These are phyloP conservation scores for Thyridium curvatum DNA, from an alignment of 2,329 filamentous ascomycete species.

Conservation along the genomic window DNA sequence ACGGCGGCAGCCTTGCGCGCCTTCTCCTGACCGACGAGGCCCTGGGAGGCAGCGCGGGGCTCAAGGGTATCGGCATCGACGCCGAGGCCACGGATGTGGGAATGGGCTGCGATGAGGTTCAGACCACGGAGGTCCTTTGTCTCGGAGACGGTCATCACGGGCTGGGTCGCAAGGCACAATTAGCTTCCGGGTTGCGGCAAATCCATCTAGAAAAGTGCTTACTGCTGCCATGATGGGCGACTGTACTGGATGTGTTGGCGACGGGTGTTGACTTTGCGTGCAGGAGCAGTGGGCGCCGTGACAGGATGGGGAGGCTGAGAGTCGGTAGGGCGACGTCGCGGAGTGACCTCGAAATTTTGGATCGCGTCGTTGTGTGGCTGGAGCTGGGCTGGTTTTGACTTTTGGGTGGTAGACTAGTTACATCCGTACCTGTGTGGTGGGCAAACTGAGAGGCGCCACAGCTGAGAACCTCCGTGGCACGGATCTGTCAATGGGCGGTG, in stretches of 20 bases:
- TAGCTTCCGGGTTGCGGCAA: constrained; percentile 1
- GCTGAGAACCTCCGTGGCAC: too few relatives aligned
- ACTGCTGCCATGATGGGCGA: constrained; percentile 9
- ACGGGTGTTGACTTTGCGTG: neutral
- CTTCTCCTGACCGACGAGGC: constrained; percentile 92
- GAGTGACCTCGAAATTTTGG: neutral
- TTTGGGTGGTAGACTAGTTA: too few relatives aligned
- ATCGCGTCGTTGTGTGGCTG: too few relatives aligned
- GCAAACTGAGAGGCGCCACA: too few relatives aligned
- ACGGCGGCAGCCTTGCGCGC: constrained; percentile 94
- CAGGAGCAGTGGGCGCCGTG: neutral
- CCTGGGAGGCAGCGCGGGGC: constrained; percentile 78
- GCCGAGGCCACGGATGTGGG: constrained; percentile 91
- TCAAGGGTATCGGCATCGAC: constrained; percentile 89
- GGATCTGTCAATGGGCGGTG: too few relatives aligned
- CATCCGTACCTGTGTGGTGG: too few relatives aligned
- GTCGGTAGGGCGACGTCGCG: neutral
- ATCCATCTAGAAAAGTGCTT: constrained; percentile 2
- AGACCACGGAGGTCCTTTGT: constrained; percentile 92
- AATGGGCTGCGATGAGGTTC: constrained; percentile 97
- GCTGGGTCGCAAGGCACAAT: constrained; percentile 27
- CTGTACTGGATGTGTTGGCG: neutral
- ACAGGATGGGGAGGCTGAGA: neutral
- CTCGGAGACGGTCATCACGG: constrained; percentile 77
- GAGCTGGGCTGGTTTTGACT: too few relatives aligned